These are phyloP conservation scores for Penicillium sp. DNA, from an alignment of 2,329 filamentous ascomycete genomes.

Conservation along the genomic window DNA sequence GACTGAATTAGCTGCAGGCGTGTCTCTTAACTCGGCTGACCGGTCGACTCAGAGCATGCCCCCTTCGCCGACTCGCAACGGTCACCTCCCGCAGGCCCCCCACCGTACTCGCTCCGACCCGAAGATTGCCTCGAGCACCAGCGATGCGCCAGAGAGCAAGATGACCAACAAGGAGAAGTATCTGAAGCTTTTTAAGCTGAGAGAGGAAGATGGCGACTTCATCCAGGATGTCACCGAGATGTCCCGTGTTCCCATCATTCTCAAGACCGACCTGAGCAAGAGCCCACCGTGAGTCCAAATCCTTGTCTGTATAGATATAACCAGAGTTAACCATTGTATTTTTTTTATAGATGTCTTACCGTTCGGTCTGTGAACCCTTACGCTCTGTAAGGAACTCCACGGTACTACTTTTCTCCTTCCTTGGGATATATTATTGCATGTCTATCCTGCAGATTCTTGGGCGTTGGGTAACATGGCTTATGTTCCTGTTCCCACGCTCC, in stretches of 20 bases:
- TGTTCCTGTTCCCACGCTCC: slow-evolving; percentile 6
- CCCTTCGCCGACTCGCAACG: slow-evolving; percentile 79
- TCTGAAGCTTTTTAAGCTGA: slow-evolving; percentile 80
- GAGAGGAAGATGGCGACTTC: slow-evolving; percentile 91
- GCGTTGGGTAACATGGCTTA: slow-evolving; percentile 8
- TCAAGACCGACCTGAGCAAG: slow-evolving; percentile 98
- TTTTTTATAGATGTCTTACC: slow-evolving; percentile 47
- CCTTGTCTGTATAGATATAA: not conserved
- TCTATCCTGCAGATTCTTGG: slow-evolving; percentile 25
- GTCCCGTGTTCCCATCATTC: slow-evolving; percentile 93
- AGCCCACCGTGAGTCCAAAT: slow-evolving; percentile 86
- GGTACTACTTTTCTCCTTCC: slow-evolving; percentile 14
- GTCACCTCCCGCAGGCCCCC: slow-evolving; percentile 66
- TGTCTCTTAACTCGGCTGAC: slow-evolving; percentile 73
- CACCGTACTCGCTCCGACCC: slow-evolving; percentile 92
- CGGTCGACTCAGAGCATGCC: slow-evolving; percentile 94
- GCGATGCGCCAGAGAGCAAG: slow-evolving; percentile 74
- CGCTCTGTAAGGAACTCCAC: slow-evolving; percentile 40
- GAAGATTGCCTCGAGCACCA: slow-evolving; percentile 70
- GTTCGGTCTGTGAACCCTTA: slow-evolving; percentile 55
- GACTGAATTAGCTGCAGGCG: slow-evolving; percentile 88
- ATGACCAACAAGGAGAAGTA: slow-evolving; percentile 96
- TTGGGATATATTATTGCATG: slow-evolving; percentile 28
- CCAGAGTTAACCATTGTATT: slow-evolving; percentile 20
- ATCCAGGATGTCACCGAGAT: slow-evolving; percentile 99